These are phyloP conservation scores for Pyricularia grisea DNA, from an alignment of 2,329 filamentous ascomycete genomes.

Conservation along the genomic window DNA sequence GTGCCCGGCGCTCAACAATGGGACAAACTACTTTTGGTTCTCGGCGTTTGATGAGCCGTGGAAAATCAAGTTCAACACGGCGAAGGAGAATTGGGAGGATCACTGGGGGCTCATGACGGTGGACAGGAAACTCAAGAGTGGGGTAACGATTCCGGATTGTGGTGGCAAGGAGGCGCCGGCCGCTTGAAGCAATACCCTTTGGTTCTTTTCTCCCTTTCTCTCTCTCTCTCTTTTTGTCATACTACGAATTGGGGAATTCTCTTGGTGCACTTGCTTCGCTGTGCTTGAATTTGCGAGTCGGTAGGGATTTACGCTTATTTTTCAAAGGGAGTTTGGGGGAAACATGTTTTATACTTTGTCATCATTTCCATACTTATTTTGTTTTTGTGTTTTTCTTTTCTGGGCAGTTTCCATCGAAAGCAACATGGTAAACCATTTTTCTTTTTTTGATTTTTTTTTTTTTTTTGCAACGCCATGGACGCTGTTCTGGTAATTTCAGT, in stretches of 20 bases:
- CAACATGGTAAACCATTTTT: not conserved
- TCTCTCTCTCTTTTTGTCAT: not conserved
- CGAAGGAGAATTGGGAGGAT: constrained; percentile 75
- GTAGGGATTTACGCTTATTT: not conserved
- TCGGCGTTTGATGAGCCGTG: constrained; percentile 95
- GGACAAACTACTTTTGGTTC: constrained; percentile 95
- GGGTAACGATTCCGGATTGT: constrained; percentile 81
- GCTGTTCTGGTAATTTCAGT: not conserved
- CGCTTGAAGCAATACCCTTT: not conserved
- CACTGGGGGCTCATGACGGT: constrained; percentile 91
- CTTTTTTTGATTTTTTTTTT: not conserved
- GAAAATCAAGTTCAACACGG: constrained; percentile 68
- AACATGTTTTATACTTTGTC: not conserved
- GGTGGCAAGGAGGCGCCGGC: constrained; percentile 51
- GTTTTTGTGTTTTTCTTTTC: not conserved
- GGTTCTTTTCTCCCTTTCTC: not conserved
- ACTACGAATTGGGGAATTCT: no score
- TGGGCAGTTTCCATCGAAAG: not conserved
- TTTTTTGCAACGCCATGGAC: not conserved
- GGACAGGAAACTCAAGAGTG: constrained; percentile 72
- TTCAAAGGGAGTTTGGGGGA: not conserved
- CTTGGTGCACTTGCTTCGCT: not conserved
- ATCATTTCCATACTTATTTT: not conserved
- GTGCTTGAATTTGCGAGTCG: not conserved
- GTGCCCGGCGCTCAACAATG: constrained; percentile 68